Base-by-base conservation (phyloP, 139 green algal genomes). In the Chlorella sorokiniana region DNA sequence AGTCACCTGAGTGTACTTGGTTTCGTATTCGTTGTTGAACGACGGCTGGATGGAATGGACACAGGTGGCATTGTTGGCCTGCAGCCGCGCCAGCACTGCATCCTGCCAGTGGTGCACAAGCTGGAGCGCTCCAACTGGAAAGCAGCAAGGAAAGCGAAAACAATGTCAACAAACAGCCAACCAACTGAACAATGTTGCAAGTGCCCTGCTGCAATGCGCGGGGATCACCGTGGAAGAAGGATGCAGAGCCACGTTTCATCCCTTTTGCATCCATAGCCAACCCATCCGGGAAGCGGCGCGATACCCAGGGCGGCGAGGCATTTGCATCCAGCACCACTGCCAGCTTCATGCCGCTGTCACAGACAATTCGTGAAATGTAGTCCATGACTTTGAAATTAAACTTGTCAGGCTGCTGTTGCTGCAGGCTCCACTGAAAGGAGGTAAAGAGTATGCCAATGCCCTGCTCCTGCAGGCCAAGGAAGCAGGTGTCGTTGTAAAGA, bases 1-100 rank as follows among this genome's bases (percentile, higher is more conserved):
- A n/a, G n/a, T 65, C 56, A 65, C 56, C 56, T 65, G 56, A 31
- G n/a, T n/a, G 56, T 65, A 65, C 23, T 65, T 65, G 29, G 56
- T 65, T n/a, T 65, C 56, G n/a, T 65, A 65, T 31, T 65, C 56
- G 56, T 65, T 65, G 56, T 65, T 65, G 56, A 29, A 65, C 18
- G 18, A 65, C 16, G 56, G 56, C 23, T 65, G 56, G 6, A 65
- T 10, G 16, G 18, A 33, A 31, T 65, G 56, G 22, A 65, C n/a
- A 22, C 56, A 65, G 18, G 56, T 65, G 22, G 56, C 56, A n/a
- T 65, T 65, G 18, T 33, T 6, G 18, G 29, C 56, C 56, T 10
- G 18, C 23, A 65, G 29, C 18, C 56, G 16, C 10, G 56, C 16
- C 56, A 65, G 56, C 18, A 65, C 56, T 65, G 56, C 56, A n/a